A percentile compares a stretch with the other conserved stretches of the same genome.
phyloP scores from a whole-genome alignment of 768 basidiomycete genomes.

The Mycena rosella region DNA sequence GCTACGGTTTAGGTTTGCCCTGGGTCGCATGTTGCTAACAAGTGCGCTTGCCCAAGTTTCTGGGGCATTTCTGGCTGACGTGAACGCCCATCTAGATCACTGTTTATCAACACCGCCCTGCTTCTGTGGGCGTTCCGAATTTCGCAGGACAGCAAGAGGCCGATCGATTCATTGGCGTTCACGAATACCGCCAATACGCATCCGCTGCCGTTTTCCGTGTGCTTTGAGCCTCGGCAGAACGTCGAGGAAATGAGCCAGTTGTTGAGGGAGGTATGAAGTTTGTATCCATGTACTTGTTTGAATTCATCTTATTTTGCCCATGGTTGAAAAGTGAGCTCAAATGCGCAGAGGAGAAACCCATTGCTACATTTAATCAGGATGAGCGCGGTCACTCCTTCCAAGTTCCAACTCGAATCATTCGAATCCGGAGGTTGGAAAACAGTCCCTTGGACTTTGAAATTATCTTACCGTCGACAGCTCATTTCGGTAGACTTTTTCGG shows the following conservation, averaged over 20 bases:
- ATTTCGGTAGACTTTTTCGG: no score
- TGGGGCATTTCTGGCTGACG: background rate
- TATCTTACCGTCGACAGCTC: no score
- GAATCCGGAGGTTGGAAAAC: no score
- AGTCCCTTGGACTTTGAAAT: no score
- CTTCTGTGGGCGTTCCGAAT: conserved; percentile 77
- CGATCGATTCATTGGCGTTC: conserved; percentile 73
- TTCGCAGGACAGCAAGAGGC: conserved; percentile 59
- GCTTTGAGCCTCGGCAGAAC: conserved; percentile 63
- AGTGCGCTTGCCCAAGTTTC: conserved; percentile 44
- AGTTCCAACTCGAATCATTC: no score
- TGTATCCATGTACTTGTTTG: no score
- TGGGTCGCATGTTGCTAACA: conserved; percentile 69
- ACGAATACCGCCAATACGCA: conserved; percentile 75
- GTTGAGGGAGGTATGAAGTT: conserved; percentile 50
- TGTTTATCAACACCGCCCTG: conserved; percentile 75
- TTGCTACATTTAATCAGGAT: no score
- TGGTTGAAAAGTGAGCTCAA: no score
- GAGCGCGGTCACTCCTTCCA: no score
- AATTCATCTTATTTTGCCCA: no score
- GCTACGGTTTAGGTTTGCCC: conserved; percentile 66
- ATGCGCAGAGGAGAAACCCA: no score
- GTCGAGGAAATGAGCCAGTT: conserved; percentile 52
- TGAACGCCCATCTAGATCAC: conserved; percentile 54
- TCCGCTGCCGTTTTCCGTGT: conserved; percentile 70